These are phyloP conservation scores for Westerdykella sp. DNA, from an alignment of 2,329 filamentous ascomycete genomes.

Conservation along the genomic window DNA sequence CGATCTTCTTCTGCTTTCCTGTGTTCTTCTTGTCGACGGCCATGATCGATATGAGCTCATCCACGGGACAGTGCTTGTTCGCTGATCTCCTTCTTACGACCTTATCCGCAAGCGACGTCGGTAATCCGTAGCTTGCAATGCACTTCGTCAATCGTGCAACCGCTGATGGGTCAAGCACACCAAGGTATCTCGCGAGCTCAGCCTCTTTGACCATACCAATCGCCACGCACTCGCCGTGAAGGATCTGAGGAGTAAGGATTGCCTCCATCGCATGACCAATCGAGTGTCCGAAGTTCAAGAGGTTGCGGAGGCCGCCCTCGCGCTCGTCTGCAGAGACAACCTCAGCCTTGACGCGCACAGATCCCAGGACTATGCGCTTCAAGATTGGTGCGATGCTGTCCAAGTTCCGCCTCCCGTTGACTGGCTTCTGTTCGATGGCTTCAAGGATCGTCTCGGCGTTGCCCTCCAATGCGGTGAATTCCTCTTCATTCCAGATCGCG, in stretches of 20 bases:
- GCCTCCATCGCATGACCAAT: slow-evolving; percentile 97
- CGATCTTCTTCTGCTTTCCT: slow-evolving; percentile 90
- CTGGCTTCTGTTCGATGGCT: slow-evolving; percentile 58
- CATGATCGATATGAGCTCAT: slow-evolving; percentile 85
- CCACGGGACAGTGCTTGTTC: slow-evolving; percentile 80
- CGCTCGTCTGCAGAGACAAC: slow-evolving; percentile 93
- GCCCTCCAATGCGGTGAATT: slow-evolving; percentile 78
- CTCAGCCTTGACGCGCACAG: slow-evolving; percentile 85
- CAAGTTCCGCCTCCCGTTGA: slow-evolving; percentile 55
- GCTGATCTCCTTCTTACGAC: slow-evolving; percentile 75
- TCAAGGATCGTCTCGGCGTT: slow-evolving; percentile 72
- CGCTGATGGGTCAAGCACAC: slow-evolving; percentile 75
- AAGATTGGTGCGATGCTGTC: slow-evolving; percentile 55
- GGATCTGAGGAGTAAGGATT: slow-evolving; percentile 86
- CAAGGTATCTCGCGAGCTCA: slow-evolving; percentile 82
- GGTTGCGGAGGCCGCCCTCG: slow-evolving; percentile 86
- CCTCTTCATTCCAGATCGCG: slow-evolving; percentile 85
- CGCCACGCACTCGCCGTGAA: slow-evolving; percentile 92
- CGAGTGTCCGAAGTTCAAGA: slow-evolving; percentile 96
- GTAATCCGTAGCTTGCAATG: slow-evolving; percentile 87
- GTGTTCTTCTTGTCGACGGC: slow-evolving; percentile 98
- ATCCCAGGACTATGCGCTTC: slow-evolving; percentile 69
- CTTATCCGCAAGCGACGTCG: slow-evolving; percentile 78
- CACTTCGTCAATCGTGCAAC: slow-evolving; percentile 88
- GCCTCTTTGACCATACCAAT: slow-evolving; percentile 99